Base-by-base conservation (phyloP, 1,284 basidiomycete species). In the Ganoderma resinaceum region DNA sequence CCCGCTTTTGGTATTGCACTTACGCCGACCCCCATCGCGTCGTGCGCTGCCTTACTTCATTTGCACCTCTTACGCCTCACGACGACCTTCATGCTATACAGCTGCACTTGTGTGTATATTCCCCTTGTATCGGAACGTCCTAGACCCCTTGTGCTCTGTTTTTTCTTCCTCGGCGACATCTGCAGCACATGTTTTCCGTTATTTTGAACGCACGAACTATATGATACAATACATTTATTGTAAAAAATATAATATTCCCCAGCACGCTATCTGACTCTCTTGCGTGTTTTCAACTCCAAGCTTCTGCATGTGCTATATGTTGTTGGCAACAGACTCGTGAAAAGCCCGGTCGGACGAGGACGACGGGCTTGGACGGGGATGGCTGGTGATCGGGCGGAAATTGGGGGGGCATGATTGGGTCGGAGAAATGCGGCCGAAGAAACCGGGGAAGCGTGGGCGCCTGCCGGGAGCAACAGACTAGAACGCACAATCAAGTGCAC, bases 381-480 rank as follows among this genome's bases (percentile, higher is more conserved):
- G 40, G 49, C 40, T 42, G 40, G 40, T 23, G 43, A 46, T 46
- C 43, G 68, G 58, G 61, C 33, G 43, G 71, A 72, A 72, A 72
- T 70, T 64, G 68, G 61, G n/a, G 43, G 69, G 68, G 69, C 66
- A 68, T 73, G 72, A 73, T 73, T 73, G 72, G 72, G 58, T 73
- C 72, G 72, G 72, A 63, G 69, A 52, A 71, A 73, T 65, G 72
- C 72, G 72, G 72, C 72, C 72, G 72, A 73, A 66, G 72, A 63
- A 57, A n/a, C 72, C 69, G 72, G 67, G 67, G 67, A 71, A 16
- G 33, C 37, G 62, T 66, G 64, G 64, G 72, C 67, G 67, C 68
- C 11, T 62, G 61, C 63, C 71, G 72, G 69, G 60, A n/a, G 61
- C 63, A 59, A 49, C 69, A 49, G 35, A 59, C 42, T 67, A 49